Evolutionary conservation across 2,329 filamentous ascomycete species (phyloP), one percentile per base, ranked within the genome.

Genomic region (Apiospora kogelbergensis): DNA sequence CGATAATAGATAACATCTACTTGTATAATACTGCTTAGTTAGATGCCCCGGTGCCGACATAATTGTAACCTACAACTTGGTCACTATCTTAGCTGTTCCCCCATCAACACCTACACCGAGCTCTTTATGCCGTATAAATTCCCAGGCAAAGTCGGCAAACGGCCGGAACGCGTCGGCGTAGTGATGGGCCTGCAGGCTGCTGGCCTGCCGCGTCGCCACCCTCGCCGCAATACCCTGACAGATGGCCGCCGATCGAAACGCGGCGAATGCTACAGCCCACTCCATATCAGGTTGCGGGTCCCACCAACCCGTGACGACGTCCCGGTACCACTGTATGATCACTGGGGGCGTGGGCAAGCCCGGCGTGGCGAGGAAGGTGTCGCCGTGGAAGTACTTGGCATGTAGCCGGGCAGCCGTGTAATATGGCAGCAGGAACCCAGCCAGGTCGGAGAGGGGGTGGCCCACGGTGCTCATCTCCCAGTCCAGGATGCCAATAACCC

Each of bases 401-500:
- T 24, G 20, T 15, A 67, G 7, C 33, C 71, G 67, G 40, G 79
- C 79, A 40, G 78, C 80, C 37, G 78, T 80, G 79, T 84, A 74
- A 73, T 83, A 87, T 6, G 85, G 86, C 4, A 82, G 83, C 26
- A 90, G 79, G 22, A 98, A 84, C 80, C 98, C 98, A 79, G 91
- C 90, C 53, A 98, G 84, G 78, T 98, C 96, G 6, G 93, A 95
- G 30, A 98, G 87, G 0, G 96, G 96, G 79, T 99, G 95, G n/a
- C 96, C 96, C 68, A 98, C 91, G 0, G 96, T 98, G 42, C 94
- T 94, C 94, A 99, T 97, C 83, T 98, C 96, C 95, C 95, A 98
- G 82, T 99, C 96, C 5, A 98, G 82, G 68, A 98, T 94, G 4
- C 53, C 96, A 80, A 98, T 95, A 11, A 98, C 95, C 17, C 20